Evolutionary conservation across 495 filamentous ascomycete species (phyloP), one percentile per base, ranked within the genome.

Genomic region (Penicillium cinerascens): DNA sequence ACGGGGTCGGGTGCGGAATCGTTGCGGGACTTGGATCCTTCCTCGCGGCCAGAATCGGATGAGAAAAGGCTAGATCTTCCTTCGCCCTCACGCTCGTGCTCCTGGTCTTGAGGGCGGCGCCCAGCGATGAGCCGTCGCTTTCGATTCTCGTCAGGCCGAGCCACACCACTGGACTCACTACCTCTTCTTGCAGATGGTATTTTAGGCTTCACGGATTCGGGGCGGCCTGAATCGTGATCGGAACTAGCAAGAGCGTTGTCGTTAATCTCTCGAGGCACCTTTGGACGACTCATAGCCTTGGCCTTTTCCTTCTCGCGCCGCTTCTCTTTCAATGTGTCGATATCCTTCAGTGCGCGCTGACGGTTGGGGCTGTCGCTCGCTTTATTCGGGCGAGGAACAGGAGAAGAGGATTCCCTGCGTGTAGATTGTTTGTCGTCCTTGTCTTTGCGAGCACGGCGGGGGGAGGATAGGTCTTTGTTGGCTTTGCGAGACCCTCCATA

Each of bases 391-490:
- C 58, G 74, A 61, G 49, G 71, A 58, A 51, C 79, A 57, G 71
- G 82, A 67, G 56, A 84, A 65, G 51, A 71, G 0, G 74, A 72
- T 6, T 82, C 79, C 51, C 74, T 68, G 52, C 76, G 78, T 25
- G 63, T 71, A 7, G 63, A 49, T 40, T 77, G 72, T 56, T 75
- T 77, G 23, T 72, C 68, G n/a, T 80, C 75, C 38, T 70, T 73
- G 23, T 85, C 82, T 49, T 79, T 72, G 20, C 81, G 81, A 15
- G 82, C 77, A 41, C 81, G 78, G 25, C 79, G 78, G 6, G 84
- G 84, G 20, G 75, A 67, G 57, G 60, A 42, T 6, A 70, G 65
- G 16, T 63, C 58, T 37, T 73, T 78, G 25, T 72, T 68, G 16
- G 56, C 61, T 47, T 76, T 75, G 39, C 66, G 71, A 52, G 48